phyloP scores from a whole-genome alignment of 2,329 filamentous ascomycete species.

The Saccharata proteae region DNA sequence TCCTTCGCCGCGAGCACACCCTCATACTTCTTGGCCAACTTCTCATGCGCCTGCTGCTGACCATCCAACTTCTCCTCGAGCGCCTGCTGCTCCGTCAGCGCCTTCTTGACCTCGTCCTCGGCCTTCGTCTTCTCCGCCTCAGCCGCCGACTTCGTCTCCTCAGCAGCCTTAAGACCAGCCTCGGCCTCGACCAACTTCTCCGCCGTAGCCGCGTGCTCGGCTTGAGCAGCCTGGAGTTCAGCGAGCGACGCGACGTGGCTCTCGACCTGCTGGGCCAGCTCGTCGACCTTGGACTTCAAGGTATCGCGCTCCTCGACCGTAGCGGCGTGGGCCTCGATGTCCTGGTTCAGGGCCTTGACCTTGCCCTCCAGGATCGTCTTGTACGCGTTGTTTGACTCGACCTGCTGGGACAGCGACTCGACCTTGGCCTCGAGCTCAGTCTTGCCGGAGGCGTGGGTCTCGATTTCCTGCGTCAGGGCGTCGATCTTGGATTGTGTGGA shows the following conservation, averaged over 20 bases:
- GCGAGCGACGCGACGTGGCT: neutral
- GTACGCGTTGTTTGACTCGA: conserved; percentile 3
- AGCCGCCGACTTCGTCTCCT: conserved; percentile 2
- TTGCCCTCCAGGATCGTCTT: conserved; percentile 9
- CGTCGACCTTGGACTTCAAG: conserved; percentile 4
- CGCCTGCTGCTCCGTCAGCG: conserved; percentile 13
- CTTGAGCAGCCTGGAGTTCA: neutral
- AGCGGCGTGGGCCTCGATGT: conserved; percentile 12
- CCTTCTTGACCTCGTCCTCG: conserved; percentile 15
- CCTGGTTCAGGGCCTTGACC: conserved; percentile 6
- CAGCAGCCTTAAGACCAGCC: conserved; percentile 1
- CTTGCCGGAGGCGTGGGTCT: conserved; percentile 4
- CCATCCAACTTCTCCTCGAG: conserved; percentile 6
- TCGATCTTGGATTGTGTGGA: conserved; percentile 6
- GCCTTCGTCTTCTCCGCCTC: conserved; percentile 14
- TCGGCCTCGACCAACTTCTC: conserved; percentile 1
- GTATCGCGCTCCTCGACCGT: conserved; percentile 16
- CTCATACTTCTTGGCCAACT: conserved; percentile 14
- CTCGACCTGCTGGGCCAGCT: conserved; percentile 2
- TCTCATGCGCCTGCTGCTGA: conserved; percentile 13
- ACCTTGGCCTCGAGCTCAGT: conserved; percentile 8
- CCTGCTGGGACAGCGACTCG: conserved; percentile 3
- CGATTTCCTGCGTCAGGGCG: conserved; percentile 6
- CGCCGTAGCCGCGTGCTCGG: neutral
- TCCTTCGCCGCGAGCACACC: conserved; percentile 13